Base-by-base conservation (phyloP, 208 protist genomes). In the Hexamita inflata region DNA sequence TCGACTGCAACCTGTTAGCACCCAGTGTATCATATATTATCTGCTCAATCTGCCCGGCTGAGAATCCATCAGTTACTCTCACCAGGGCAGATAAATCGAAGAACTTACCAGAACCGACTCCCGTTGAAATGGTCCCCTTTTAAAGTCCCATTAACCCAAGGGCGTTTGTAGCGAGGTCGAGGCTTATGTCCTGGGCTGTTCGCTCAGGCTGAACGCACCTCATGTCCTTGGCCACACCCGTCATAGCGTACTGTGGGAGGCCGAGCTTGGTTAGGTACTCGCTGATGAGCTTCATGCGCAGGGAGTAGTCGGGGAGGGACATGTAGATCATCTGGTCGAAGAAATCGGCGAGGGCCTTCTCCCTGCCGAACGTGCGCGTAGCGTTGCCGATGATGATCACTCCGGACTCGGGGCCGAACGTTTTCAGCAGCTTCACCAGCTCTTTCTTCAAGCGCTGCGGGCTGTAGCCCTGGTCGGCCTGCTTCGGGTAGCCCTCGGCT, bases 311-410 rank as follows among this genome's bases (percentile, higher is more conserved):
- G 4, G 64, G 64, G 9, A 70, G 64, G 7, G 9, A 34, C 28
- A 70, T 4, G 38, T 70, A 70, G 11, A 70, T 49, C 19, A 45
- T 15, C 38, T 4, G n/a, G 11, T 13, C 30, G 64, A 70, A 70
- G 64, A 57, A 45, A n/a, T 70, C 64, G 11, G 35, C 64, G 38
- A 70, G 64, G 7, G 64, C 32, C n/a, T 70, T 70, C n/a, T 70
- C 64, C 11, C 64, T 7, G 4, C 11, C 9, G 30, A 70, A 42
- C 26, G 64, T 70, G 4, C 64, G 64, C n/a, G 64, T 70, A 34
- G 64, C 64, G 11, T 2, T 32, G 15, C 32, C 64, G 28, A 70
- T 30, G 38, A 70, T 24, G 26, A 70, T n/a, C 28, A 45, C 64
- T 4, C 64, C 64, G 38, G 11, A 7, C 9, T 13, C 26, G 30